Evolutionary conservation across 768 basidiomycete species (phyloP).

Genomic region (Tremella mesenterica): DNA sequence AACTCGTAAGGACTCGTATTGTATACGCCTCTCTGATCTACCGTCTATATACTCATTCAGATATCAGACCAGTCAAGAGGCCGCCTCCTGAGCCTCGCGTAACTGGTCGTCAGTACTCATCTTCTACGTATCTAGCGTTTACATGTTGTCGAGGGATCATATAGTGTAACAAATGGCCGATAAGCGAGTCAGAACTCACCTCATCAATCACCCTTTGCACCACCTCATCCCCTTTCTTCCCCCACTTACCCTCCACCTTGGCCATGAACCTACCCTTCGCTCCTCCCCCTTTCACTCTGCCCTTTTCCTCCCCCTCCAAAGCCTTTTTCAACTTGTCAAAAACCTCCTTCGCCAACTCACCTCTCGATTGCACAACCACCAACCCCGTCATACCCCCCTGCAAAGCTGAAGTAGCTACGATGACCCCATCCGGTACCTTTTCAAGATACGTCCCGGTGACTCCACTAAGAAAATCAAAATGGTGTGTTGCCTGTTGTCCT

Average conservation of each 20-base stretch:
- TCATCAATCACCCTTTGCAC: conserved; percentile 9
- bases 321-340: conserved; percentile 27
- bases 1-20: no score
- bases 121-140: no score
- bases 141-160: no score
- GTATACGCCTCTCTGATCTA: no score
- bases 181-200: background rate
- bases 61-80: no score
- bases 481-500: conserved; percentile 32
- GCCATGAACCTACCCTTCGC: conserved; percentile 41
- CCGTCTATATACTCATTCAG: no score
- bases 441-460: background rate
- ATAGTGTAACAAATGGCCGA: no score
- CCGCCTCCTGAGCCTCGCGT: no score
- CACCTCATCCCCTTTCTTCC: conserved; percentile 17
- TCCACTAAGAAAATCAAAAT: conserved; percentile 34
- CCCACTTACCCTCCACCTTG: conserved; percentile 40
- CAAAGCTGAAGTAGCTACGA: conserved; percentile 18
- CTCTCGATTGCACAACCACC: conserved; percentile 25
- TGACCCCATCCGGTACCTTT: conserved; percentile 1
- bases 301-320: conserved; percentile 24
- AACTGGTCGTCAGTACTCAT: no score
- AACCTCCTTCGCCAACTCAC: conserved; percentile 27
- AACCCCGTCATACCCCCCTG: conserved; percentile 13
- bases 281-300: conserved; percentile 40